Base-by-base conservation (phyloP, 202 grass and related monocot species). In the Setaria viridis region DNA sequence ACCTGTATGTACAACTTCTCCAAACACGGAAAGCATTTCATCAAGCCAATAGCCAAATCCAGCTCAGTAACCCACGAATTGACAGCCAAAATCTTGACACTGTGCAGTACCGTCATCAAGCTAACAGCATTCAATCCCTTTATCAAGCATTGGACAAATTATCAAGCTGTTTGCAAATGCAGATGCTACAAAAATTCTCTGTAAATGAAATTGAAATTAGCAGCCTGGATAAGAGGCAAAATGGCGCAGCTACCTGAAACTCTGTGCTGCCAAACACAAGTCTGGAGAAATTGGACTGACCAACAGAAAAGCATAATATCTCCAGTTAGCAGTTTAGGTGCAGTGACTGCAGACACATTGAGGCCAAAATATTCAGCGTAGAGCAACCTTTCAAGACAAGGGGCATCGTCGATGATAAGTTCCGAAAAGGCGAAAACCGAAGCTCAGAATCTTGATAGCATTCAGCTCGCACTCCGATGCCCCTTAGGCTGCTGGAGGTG, bases 11-110 rank as follows among this genome's bases (percentile, higher is more conserved):
- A 62, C 55, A 77, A 25, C 74, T 77, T 77, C 79, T 91, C 81
- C 25, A 91, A 41, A 69, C 55, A 85, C 0, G 89, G 85, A 66
- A 91, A 91, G 35, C 89, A 88, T 75, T 70, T 50, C 42, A 85
- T 30, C 20, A 87, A 42, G 17, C 59, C 41, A 46, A 72, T 63
- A 30, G 62, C 42, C 17, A 10, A 71, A 64, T 84, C 75, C 19
- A 87, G 42, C 34, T 64, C 11, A 13, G 51, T n/a, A 30, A 5
- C 17, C 4, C 9, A 7, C 11, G 57, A 15, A n/a, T 65, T 2
- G 1, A 87, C 25, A 66, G 80, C 79, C 72, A 90, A 43, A 68
- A 30, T 84, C 48, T 87, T 90, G 43, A 87, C 64, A 43, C 29
- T 37, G 29, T 10, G 13, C 14, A 80, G 7, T 20, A n/a, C 48